These are phyloP conservation scores for Fusarium hostae DNA, from an alignment of 2,329 filamentous ascomycete species.

Conservation along the genomic window DNA sequence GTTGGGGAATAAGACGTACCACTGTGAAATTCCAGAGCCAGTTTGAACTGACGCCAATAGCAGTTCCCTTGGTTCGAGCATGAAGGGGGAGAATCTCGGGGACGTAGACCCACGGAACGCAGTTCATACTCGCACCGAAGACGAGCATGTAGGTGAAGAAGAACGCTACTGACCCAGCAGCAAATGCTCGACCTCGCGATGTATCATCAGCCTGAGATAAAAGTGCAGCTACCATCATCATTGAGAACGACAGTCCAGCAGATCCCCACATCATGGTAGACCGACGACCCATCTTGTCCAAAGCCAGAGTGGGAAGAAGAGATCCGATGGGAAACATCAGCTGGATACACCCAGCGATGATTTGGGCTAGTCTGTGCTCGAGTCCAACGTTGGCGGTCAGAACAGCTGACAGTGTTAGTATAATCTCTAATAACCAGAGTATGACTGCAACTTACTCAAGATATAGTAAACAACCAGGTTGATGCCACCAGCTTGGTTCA, in stretches of 20 bases:
- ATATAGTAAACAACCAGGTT: slow-evolving; percentile 57
- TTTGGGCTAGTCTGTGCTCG: slow-evolving; percentile 42
- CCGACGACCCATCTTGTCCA: slow-evolving; percentile 54
- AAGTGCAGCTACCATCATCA: slow-evolving; percentile 39
- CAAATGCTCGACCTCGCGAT: slow-evolving; percentile 21
- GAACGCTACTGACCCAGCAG: slow-evolving; percentile 29
- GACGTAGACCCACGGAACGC: slow-evolving; percentile 42
- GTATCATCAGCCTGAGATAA: slow-evolving; percentile 30
- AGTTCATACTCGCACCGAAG: slow-evolving; percentile 38
- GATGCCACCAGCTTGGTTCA: slow-evolving; percentile 60
- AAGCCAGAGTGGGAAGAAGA: slow-evolving; percentile 47
- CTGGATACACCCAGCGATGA: slow-evolving; percentile 52
- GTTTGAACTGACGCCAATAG: slow-evolving; percentile 33
- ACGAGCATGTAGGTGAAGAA: slow-evolving; percentile 39
- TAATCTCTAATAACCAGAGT: no score
- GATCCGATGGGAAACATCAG: slow-evolving; percentile 54
- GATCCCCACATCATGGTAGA: slow-evolving; percentile 57
- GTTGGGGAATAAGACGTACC: slow-evolving; percentile 25
- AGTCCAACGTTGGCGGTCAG: slow-evolving; percentile 49
- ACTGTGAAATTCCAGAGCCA: slow-evolving; percentile 25
- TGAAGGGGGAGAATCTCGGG: slow-evolving; percentile 37
- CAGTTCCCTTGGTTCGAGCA: slow-evolving; percentile 33
- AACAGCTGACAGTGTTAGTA: not conserved
- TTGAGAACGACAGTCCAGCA: slow-evolving; percentile 38
- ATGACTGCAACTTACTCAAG: slow-evolving; percentile 33